Conservation (phyloP, 768 basidiomycete genomes). For the Boletus rufocinnamomeus region DNA sequence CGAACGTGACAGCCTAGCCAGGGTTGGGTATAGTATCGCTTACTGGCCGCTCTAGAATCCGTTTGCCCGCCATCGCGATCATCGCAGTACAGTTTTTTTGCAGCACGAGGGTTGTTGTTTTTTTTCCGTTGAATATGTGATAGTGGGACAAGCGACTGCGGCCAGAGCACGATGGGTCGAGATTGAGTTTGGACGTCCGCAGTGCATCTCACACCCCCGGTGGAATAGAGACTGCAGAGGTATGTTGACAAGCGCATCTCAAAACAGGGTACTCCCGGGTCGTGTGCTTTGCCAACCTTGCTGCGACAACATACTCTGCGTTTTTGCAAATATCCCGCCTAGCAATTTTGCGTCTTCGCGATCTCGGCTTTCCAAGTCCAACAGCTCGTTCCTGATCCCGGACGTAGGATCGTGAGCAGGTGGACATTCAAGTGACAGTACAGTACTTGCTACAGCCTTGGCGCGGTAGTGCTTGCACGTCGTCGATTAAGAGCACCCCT, state of each 20-base stretch:
- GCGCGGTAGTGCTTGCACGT: background rate
- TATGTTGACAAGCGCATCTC: background rate
- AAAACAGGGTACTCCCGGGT: background rate
- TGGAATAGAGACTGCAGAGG: background rate
- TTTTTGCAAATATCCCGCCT: background rate
- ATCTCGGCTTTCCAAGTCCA: too few relatives aligned
- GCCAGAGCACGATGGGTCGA: background rate
- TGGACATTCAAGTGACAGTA: background rate
- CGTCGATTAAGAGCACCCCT: background rate
- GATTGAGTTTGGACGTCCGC: background rate
- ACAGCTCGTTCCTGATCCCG: background rate
- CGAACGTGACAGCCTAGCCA: background rate
- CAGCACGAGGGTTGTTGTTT: background rate
- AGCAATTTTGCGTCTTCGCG: background rate
- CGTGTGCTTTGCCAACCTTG: background rate
- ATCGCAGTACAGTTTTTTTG: background rate
- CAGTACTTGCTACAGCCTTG: background rate
- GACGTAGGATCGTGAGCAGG: background rate
- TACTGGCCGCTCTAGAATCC: background rate
- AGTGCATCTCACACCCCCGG: background rate
- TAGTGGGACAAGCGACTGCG: too few relatives aligned
- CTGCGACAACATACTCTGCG: background rate
- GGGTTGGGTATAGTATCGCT: background rate
- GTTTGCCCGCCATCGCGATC: background rate
- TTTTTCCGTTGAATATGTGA: background rate